Conservation (phyloP, 2,329 filamentous ascomycete species). For the Colletotrichum gloeosporioides region DNA sequence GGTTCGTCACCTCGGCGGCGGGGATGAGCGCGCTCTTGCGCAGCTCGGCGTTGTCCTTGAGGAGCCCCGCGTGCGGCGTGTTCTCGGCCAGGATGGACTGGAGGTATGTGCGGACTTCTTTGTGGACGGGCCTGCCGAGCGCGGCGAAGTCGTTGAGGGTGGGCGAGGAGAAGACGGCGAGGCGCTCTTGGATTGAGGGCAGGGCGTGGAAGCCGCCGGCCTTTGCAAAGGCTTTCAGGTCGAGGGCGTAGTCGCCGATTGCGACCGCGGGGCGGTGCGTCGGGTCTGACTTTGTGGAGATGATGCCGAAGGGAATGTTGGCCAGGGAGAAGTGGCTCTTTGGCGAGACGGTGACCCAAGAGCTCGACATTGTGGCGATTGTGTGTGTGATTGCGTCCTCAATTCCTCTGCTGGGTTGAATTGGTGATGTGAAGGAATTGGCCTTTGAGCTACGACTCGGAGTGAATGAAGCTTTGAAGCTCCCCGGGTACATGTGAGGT, state of each 20-base stretch:
- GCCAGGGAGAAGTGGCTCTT: conserved; percentile 69
- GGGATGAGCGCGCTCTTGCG: conserved; percentile 32
- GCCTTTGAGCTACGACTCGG: not conserved
- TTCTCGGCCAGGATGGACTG: conserved; percentile 64
- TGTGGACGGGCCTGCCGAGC: conserved; percentile 72
- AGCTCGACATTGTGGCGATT: not conserved
- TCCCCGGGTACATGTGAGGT: not conserved
- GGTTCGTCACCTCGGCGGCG: conserved; percentile 60
- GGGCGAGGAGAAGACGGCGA: conserved; percentile 40
- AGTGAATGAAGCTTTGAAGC: not conserved
- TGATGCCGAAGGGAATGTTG: conserved; percentile 86
- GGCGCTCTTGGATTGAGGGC: conserved; percentile 29
- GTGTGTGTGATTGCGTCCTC: not conserved
- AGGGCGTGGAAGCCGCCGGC: conserved; percentile 42
- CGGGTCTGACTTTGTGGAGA: conserved; percentile 64
- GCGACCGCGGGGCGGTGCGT: conserved; percentile 71
- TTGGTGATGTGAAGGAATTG: not conserved
- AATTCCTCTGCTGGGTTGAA: not conserved
- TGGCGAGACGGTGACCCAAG: conserved; percentile 37
- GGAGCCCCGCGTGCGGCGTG: conserved; percentile 40
- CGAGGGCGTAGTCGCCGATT: conserved; percentile 75
- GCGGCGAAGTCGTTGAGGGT: conserved; percentile 75
- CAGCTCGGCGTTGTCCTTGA: conserved; percentile 41
- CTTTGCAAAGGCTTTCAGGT: conserved; percentile 67
- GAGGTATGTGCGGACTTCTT: conserved; percentile 73